Percentiles rank a stretch among this genome's conserved stretches.
phyloP scores from a whole-genome alignment of 192 early-diverging fungal species.

The Backusella australiensis region DNA sequence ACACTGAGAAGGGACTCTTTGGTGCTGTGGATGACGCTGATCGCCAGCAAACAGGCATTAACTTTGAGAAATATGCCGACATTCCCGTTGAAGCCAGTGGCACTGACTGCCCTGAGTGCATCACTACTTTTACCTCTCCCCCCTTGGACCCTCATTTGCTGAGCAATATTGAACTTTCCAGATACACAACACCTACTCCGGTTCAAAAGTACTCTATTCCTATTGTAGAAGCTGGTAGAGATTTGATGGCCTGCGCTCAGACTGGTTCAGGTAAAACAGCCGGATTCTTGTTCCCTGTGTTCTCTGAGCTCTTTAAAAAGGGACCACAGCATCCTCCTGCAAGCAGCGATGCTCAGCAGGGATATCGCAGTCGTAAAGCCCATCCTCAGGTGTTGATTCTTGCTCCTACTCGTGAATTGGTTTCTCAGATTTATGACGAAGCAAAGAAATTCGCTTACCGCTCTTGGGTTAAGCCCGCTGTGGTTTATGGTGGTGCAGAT shows the following conservation, averaged over 20 bases:
- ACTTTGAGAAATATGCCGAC: conserved; percentile 99
- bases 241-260: conserved; percentile 99
- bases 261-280: conserved; percentile 94
- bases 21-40: conserved; percentile 71
- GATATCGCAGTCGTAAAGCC: conserved; percentile 66
- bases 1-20: conserved; percentile 79
- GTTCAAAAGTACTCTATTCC: conserved; percentile 93
- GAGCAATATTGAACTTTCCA: conserved; percentile 85
- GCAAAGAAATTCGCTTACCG: conserved; percentile 83
- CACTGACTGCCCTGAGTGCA: conserved; percentile 61
- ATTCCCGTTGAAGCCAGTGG: conserved; percentile 94
- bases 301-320: conserved; percentile 86
- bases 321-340: conserved; percentile 57
- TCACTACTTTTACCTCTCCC: conserved; percentile 54
- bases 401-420: conserved; percentile 95
- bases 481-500: conserved; percentile 95
- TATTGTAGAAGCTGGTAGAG: conserved; percentile 77
- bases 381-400: conserved; percentile 82
- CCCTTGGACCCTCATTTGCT: conserved; percentile 84
- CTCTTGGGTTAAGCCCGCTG: conserved; percentile 92
- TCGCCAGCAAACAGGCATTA: conserved; percentile 87
- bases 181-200: conserved; percentile 93
- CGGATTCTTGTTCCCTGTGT: conserved; percentile 96
- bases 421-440: conserved; percentile 94
- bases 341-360: conserved; percentile 32